phyloP scores from a whole-genome alignment of 768 basidiomycete species.

The Boletales sp. region DNA sequence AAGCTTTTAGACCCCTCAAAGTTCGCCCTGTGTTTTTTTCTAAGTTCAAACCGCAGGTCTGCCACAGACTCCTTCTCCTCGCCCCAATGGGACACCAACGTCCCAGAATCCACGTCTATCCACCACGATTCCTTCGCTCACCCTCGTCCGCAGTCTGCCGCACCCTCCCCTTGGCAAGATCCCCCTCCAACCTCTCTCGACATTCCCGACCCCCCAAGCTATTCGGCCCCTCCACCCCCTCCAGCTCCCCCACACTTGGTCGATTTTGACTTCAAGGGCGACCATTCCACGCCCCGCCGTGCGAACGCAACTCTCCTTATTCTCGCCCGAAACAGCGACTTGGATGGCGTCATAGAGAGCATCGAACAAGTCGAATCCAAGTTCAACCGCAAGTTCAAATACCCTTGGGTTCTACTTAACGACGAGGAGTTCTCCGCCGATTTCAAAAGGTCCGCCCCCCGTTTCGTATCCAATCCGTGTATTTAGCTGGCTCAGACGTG shows the following conservation, averaged over 20 bases:
- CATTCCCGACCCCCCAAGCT: not conserved
- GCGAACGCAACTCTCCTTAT: constrained; percentile 62
- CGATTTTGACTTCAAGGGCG: not conserved
- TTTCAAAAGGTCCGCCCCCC: constrained; percentile 40
- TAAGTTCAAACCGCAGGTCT: constrained; percentile 7
- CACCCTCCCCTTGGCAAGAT: not conserved
- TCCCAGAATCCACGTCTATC: no score
- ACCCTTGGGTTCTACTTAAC: constrained; percentile 65
- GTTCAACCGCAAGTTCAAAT: constrained; percentile 56
- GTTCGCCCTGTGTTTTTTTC: constrained; percentile 21
- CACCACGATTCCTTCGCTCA: not conserved
- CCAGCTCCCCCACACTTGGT: no score
- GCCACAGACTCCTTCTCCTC: no score
- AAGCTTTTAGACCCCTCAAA: not conserved
- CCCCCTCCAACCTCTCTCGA: constrained; percentile 1
- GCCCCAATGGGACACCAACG: no score
- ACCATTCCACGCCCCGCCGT: constrained; percentile 11
- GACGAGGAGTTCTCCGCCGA: constrained; percentile 54
- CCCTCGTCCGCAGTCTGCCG: not conserved
- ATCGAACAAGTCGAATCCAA: constrained; percentile 54
- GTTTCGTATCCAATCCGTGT: not conserved
- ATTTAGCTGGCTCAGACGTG: constrained; percentile 28
- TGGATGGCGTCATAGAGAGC: constrained; percentile 42
- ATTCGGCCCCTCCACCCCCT: no score
- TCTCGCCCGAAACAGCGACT: constrained; percentile 47